Conservation (phyloP, 495 filamentous ascomycete genomes). For the Cladorrhinum samala region DNA sequence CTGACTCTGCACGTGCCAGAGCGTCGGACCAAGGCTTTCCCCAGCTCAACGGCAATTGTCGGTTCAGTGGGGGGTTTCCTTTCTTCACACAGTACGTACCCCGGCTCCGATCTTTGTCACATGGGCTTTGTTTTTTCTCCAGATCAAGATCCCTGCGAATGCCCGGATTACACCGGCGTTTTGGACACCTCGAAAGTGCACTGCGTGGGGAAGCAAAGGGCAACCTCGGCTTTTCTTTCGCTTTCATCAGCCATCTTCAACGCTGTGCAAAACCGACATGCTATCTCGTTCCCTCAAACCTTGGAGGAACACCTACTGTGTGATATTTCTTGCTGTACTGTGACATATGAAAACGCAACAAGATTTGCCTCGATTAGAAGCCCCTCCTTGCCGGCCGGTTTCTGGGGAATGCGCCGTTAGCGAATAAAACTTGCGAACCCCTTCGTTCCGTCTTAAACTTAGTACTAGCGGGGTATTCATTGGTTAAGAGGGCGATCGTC, state of each 20-base stretch:
- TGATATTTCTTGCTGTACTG: neutral
- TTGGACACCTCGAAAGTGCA: neutral
- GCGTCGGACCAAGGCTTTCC: too few relatives aligned
- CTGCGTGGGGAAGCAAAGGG: conserved; percentile 5
- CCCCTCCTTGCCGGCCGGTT: neutral
- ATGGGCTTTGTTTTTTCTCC: conserved; percentile 7
- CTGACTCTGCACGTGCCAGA: conserved; percentile 16
- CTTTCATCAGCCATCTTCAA: neutral
- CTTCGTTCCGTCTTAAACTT: neutral
- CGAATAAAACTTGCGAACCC: neutral
- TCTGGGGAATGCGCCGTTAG: conserved; percentile 1
- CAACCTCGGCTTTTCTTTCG: conserved; percentile 11
- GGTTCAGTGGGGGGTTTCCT: conserved; percentile 3
- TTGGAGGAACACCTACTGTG: too few relatives aligned
- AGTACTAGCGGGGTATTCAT: neutral
- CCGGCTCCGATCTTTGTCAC: conserved; percentile 9
- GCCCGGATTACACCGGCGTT: neutral
- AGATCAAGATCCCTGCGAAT: neutral
- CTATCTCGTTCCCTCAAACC: conserved; percentile 3
- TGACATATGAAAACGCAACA: neutral
- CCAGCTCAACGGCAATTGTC: conserved; percentile 8
- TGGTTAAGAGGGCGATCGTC: too few relatives aligned
- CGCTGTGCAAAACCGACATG: too few relatives aligned
- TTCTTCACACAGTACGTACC: neutral
- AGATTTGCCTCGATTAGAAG: neutral